Conservation (phyloP, 2,329 filamentous ascomycete genomes). For the Apiospora arundinis region DNA sequence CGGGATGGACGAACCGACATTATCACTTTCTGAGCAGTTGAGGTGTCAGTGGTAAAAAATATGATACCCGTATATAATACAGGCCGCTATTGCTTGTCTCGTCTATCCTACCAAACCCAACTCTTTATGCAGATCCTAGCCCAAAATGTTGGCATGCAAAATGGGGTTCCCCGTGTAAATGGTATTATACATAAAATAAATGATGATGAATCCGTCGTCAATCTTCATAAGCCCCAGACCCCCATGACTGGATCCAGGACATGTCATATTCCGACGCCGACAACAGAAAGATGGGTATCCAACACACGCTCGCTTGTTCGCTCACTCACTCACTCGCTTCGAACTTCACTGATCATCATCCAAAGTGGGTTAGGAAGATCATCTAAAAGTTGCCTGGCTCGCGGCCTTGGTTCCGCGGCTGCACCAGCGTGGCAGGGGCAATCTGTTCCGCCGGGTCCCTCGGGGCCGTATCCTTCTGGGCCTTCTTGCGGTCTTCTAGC, state of each 20-base stretch:
- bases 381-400: background rate
- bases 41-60: background rate
- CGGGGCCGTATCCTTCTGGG: background rate
- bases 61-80: background rate
- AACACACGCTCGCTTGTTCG: background rate
- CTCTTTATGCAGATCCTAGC: background rate
- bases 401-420: constrained; percentile 18
- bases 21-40: background rate
- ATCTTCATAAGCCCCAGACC: background rate
- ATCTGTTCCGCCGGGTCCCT: constrained; percentile 31
- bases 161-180: background rate
- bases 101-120: background rate
- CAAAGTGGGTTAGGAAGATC: background rate
- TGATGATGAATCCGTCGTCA: background rate
- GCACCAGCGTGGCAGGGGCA: constrained; percentile 30
- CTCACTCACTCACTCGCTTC: background rate
- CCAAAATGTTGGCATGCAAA: background rate
- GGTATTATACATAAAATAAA: background rate
- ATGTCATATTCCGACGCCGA: background rate
- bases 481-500: background rate
- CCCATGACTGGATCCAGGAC: background rate
- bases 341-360: background rate
- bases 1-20: too few relatives aligned
- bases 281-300: constrained; percentile 9
- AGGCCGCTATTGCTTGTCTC: background rate